phyloP scores from a whole-genome alignment of 2,329 filamentous ascomycete genomes.

The Cladosporium sp. region DNA sequence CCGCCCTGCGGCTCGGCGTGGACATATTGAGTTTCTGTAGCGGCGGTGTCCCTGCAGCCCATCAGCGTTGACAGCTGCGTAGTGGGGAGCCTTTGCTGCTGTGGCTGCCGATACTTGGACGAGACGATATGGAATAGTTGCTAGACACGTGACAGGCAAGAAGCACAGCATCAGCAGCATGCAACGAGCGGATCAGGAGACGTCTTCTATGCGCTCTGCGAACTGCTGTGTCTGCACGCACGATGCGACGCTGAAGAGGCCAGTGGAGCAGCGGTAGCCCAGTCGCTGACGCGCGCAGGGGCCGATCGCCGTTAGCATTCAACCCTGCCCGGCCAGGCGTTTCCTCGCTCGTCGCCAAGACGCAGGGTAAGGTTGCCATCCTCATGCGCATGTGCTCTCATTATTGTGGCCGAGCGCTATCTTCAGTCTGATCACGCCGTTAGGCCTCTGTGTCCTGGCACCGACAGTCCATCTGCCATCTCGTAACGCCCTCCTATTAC shows the following conservation, averaged over 20 bases:
- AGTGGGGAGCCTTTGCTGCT: neutral
- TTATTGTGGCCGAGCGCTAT: neutral
- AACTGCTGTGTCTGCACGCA: neutral
- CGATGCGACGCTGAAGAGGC: neutral
- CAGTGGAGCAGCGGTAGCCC: neutral
- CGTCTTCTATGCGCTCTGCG: neutral
- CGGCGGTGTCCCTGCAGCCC: slow-evolving; percentile 7
- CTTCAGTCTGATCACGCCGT: neutral
- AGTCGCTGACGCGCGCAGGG: neutral
- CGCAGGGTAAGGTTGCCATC: neutral
- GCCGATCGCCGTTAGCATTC: slow-evolving; percentile 5
- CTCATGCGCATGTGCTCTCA: neutral
- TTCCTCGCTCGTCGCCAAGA: slow-evolving; percentile 1
- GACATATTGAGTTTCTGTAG: slow-evolving; percentile 12
- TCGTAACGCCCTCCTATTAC: neutral
- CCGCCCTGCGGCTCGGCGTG: neutral
- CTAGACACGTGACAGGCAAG: no score
- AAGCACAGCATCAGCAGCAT: neutral
- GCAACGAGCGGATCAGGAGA: neutral
- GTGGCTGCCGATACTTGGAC: neutral
- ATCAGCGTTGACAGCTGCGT: slow-evolving; percentile 8
- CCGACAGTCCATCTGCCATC: neutral
- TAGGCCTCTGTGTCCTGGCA: no score
- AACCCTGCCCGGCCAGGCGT: slow-evolving; percentile 1
- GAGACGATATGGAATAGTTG: neutral